A percentile compares a stretch with the other conserved stretches of the same genome.
Evolutionary conservation across 257 asterid genomes (phyloP).

Genomic region (Solanum tarapatanum): DNA sequence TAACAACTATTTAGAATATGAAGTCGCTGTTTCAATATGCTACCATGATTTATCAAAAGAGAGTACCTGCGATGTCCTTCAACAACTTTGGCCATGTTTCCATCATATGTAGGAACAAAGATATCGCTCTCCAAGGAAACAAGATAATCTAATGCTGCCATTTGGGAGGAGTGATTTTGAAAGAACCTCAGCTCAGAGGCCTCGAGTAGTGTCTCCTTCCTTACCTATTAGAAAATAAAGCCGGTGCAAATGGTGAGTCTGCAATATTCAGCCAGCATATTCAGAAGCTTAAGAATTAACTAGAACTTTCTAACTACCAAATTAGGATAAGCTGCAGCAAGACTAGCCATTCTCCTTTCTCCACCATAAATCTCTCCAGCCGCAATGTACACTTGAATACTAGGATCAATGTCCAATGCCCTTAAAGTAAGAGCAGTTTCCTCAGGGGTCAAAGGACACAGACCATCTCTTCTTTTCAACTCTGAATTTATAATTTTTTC

Average conservation of each 20-base stretch:
- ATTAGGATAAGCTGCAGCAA: slow-evolving; percentile 16
- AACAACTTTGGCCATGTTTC: slow-evolving; percentile 35
- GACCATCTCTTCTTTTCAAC: slow-evolving; percentile 19
- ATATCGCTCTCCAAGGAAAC: slow-evolving; percentile 26
- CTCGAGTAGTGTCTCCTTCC: slow-evolving; percentile 22
- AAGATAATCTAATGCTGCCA: slow-evolving; percentile 34
- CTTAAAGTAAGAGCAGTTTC: slow-evolving; percentile 26
- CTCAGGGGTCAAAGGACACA: slow-evolving; percentile 33
- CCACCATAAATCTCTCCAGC: slow-evolving; percentile 31
- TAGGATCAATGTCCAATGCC: slow-evolving; percentile 16
- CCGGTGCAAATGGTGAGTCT: background rate
- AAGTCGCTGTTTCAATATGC: background rate
- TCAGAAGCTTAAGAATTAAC: background rate
- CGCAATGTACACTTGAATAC: slow-evolving; percentile 21
- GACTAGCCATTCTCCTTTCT: slow-evolving; percentile 11
- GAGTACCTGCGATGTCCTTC: slow-evolving; percentile 35
- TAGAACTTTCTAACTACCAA: slow-evolving; percentile 3
- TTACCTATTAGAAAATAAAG: slow-evolving; percentile 7
- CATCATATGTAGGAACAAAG: slow-evolving; percentile 30
- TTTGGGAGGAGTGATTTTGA: slow-evolving; percentile 24
- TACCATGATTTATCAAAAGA: background rate
- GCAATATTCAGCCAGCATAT: background rate
- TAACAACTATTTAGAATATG: background rate
- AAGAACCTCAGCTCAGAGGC: slow-evolving; percentile 17
- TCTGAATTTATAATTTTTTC: slow-evolving; percentile 24